These are phyloP conservation scores for Allium sativum DNA, from an alignment of 106 monocot species.

Conservation along the genomic window DNA sequence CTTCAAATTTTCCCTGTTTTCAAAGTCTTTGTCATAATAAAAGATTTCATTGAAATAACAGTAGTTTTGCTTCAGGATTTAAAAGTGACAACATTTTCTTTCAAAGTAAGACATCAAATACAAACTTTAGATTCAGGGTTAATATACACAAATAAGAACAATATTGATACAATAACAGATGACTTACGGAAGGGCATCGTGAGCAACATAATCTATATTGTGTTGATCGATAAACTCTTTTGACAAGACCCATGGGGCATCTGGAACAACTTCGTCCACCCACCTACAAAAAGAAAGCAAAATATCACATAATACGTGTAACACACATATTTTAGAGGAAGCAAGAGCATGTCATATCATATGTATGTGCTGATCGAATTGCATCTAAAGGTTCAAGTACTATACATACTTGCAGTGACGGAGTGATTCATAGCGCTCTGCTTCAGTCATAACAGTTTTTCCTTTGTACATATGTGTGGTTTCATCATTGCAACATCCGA, in stretches of 20 bases:
- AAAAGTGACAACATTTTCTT: too few species aligned
- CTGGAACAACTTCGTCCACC: slow-evolving; percentile 71
- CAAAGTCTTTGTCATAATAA: too few species aligned
- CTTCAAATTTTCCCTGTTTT: too few species aligned
- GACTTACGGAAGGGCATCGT: slow-evolving; percentile 70
- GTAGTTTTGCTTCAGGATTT: too few species aligned
- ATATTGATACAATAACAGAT: neutral
- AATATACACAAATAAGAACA: neutral
- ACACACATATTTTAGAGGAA: neutral
- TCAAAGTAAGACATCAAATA: too few species aligned
- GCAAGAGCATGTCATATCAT: neutral
- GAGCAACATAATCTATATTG: slow-evolving; percentile 64
- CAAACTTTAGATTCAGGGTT: too few species aligned
- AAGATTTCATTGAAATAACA: too few species aligned
- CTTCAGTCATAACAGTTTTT: slow-evolving; percentile 19
- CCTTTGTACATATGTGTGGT: slow-evolving; percentile 16
- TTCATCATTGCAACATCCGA: slow-evolving; percentile 16
- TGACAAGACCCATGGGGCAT: slow-evolving; percentile 68
- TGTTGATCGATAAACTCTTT: slow-evolving; percentile 61
- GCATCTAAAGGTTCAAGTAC: neutral
- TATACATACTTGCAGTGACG: slow-evolving; percentile 14
- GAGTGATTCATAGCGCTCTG: slow-evolving; percentile 16
- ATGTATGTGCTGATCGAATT: neutral
- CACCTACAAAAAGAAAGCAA: slow-evolving; percentile 24
- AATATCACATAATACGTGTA: neutral